These are phyloP conservation scores for Lachnellula suecica DNA, from an alignment of 2,329 filamentous ascomycete species.

Conservation along the genomic window DNA sequence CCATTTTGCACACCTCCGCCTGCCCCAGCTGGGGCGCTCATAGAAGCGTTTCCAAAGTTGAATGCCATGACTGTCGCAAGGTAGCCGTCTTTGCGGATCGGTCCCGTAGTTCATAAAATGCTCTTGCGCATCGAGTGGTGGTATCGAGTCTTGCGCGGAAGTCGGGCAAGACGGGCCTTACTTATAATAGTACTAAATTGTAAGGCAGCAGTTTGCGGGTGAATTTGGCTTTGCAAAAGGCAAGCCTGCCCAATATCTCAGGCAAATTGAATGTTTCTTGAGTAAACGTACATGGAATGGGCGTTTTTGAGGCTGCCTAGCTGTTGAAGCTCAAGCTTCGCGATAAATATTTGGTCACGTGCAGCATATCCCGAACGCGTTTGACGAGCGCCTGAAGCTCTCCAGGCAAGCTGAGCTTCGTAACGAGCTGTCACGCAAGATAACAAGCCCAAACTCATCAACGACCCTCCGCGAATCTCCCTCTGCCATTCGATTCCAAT, in stretches of 20 bases:
- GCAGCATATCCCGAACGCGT: constrained; percentile 1
- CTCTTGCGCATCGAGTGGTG: constrained; percentile 27
- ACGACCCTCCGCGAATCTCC: not conserved
- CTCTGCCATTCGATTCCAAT: not conserved
- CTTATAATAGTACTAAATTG: not conserved
- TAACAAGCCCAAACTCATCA: not conserved
- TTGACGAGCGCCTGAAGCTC: constrained; percentile 6
- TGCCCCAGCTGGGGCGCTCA: constrained; percentile 39
- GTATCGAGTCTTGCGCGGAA: constrained; percentile 15
- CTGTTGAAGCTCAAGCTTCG: not conserved
- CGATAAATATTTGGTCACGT: not conserved
- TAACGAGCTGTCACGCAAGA: not conserved
- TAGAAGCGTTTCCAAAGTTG: constrained; percentile 53
- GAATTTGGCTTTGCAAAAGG: not conserved
- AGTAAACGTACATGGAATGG: not conserved
- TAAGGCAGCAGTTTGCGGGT: not conserved
- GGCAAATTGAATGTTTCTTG: not conserved
- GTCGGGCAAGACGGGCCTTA: not conserved
- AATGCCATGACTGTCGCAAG: constrained; percentile 60
- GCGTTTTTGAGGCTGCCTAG: not conserved
- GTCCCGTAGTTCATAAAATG: constrained; percentile 32
- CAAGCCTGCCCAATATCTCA: not conserved
- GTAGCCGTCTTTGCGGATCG: constrained; percentile 36
- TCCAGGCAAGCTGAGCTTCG: constrained; percentile 7
- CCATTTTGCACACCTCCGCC: constrained; percentile 49